Conservation (phyloP, 306 rosid species). For the Acmispon strigosus region DNA sequence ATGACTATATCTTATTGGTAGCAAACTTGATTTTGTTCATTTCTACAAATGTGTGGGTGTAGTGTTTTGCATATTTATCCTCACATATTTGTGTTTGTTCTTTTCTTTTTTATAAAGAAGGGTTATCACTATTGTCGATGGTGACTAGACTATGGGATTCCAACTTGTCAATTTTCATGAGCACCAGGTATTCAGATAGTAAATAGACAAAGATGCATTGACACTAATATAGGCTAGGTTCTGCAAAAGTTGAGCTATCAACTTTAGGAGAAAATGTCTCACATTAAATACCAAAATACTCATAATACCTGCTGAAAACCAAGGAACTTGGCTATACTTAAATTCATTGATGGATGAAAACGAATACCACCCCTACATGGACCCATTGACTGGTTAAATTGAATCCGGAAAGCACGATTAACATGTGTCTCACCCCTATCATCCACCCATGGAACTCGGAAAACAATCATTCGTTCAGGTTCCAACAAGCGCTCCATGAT, state of each 20-base stretch:
- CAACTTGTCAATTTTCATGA: background rate
- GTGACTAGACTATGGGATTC: background rate
- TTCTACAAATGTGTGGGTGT: background rate
- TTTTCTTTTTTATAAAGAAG: background rate
- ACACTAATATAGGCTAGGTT: background rate
- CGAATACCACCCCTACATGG: constrained; percentile 89
- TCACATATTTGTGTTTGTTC: background rate
- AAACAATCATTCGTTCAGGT: constrained; percentile 77
- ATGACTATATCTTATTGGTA: background rate
- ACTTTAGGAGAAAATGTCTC: background rate
- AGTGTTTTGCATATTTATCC: background rate
- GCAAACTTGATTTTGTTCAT: background rate
- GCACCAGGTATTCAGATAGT: background rate
- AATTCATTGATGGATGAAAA: constrained; percentile 77
- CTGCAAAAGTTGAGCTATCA: background rate
- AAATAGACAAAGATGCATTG: constrained; percentile 9
- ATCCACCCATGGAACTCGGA: constrained; percentile 81
- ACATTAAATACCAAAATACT: background rate
- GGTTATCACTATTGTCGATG: background rate
- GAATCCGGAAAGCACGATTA: constrained; percentile 72
- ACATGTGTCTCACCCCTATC: constrained; percentile 79
- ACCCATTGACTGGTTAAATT: constrained; percentile 82
- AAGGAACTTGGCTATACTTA: constrained; percentile 75
- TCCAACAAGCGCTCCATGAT: constrained; percentile 87
- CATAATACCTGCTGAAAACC: constrained; percentile 74